These are phyloP conservation scores for Penicillium coffeae DNA, from an alignment of 495 filamentous ascomycete genomes.

Conservation along the genomic window DNA sequence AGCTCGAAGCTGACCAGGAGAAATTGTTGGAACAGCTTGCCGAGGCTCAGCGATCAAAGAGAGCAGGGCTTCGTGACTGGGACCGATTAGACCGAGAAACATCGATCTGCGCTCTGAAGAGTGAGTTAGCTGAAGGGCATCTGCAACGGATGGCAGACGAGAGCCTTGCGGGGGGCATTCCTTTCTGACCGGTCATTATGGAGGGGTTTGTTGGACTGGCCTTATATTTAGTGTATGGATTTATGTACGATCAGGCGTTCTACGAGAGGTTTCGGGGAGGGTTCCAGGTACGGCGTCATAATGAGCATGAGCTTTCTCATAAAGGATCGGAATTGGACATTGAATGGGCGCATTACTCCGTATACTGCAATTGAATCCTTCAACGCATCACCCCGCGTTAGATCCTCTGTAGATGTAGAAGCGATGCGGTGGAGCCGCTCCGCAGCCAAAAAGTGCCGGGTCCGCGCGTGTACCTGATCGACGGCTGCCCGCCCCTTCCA, in stretches of 20 bases:
- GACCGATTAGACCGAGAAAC: conserved; percentile 56
- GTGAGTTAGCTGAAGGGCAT: conserved; percentile 59
- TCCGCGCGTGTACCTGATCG: conserved; percentile 25
- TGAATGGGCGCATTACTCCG: no score
- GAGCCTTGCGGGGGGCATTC: conserved; percentile 36
- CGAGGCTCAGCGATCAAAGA: conserved; percentile 52
- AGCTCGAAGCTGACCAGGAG: conserved; percentile 53
- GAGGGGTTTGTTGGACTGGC: no score
- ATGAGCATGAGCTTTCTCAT: neutral
- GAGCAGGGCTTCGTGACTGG: conserved; percentile 55
- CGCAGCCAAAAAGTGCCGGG: conserved; percentile 7
- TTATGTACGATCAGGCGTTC: neutral
- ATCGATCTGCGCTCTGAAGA: conserved; percentile 54
- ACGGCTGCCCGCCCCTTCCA: conserved; percentile 20
- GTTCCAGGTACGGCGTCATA: no score
- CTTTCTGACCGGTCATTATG: conserved; percentile 30
- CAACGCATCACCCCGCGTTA: no score
- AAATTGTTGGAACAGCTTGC: conserved; percentile 51
- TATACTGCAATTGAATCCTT: no score
- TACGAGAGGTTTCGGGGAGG: no score
- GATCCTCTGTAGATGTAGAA: neutral
- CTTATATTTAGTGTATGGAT: no score
- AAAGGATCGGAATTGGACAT: no score
- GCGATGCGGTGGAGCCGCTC: neutral
- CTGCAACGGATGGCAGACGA: conserved; percentile 56